phyloP scores from a whole-genome alignment of 164 flowering plant species.

The Tetracentron sinense region DNA sequence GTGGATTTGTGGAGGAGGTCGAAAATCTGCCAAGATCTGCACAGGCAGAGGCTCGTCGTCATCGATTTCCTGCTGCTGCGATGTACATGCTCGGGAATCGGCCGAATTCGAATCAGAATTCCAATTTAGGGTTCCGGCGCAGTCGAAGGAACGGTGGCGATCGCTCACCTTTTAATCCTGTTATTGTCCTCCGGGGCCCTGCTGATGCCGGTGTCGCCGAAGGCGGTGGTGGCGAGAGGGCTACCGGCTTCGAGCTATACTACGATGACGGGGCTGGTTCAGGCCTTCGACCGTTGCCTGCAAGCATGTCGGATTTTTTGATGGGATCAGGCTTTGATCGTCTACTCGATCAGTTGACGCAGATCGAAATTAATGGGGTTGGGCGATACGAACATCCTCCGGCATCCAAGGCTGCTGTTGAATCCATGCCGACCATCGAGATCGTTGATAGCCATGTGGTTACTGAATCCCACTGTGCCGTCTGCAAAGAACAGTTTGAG shows the following conservation, averaged over 20 bases:
- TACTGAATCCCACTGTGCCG: slow-evolving; percentile 57
- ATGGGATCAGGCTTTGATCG: slow-evolving; percentile 81
- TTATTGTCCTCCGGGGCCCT: slow-evolving; percentile 64
- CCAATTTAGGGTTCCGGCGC: slow-evolving; percentile 30
- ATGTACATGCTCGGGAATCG: slow-evolving; percentile 40
- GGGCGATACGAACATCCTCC: slow-evolving; percentile 57
- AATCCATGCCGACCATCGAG: slow-evolving; percentile 58
- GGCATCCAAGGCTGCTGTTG: slow-evolving; percentile 66
- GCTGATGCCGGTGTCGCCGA: slow-evolving; percentile 23
- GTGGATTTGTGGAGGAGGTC: slow-evolving; percentile 66
- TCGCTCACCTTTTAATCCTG: slow-evolving; percentile 66
- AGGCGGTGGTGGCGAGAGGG: slow-evolving; percentile 22
- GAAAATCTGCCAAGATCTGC: slow-evolving; percentile 26
- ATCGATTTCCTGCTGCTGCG: slow-evolving; percentile 34
- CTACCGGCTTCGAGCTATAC: slow-evolving; percentile 57
- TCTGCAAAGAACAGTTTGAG: slow-evolving; percentile 61
- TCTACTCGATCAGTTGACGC: slow-evolving; percentile 59
- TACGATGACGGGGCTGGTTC: slow-evolving; percentile 77
- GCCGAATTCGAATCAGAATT: slow-evolving; percentile 16
- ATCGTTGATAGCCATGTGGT: slow-evolving; percentile 34
- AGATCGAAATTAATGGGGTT: slow-evolving; percentile 53
- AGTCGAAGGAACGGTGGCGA: slow-evolving; percentile 45
- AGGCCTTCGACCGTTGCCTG: slow-evolving; percentile 69
- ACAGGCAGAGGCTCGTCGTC: slow-evolving; percentile 16
- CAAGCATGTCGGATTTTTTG: slow-evolving; percentile 59